Percentiles rank a stretch among this genome's conserved stretches.
These are phyloP conservation scores for Stentor roeselii DNA, from an alignment of 73 alveolate genomes.

Conservation along the genomic window DNA sequence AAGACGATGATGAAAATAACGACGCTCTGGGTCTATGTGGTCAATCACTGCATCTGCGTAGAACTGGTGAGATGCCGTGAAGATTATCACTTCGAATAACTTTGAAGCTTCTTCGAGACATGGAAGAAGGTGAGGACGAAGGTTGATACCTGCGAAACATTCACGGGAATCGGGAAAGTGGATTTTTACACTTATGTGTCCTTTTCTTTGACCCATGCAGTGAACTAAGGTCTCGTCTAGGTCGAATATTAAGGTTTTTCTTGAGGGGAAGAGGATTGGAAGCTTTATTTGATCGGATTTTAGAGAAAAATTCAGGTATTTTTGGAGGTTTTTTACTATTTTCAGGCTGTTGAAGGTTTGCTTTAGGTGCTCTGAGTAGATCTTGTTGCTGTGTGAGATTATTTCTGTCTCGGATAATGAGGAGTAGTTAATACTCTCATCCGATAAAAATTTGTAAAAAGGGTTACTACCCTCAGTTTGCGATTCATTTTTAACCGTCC, in stretches of 20 bases:
- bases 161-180: not conserved
- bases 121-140: slow-evolving; percentile 64
- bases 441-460: not conserved
- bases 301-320: not conserved
- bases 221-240: not conserved
- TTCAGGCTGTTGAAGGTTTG: not conserved
- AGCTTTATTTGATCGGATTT: too few species aligned
- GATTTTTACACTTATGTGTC: not conserved
- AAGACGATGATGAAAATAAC: slow-evolving; percentile 60
- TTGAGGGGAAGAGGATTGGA: too few species aligned
- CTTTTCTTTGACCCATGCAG: not conserved
- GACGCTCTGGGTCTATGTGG: slow-evolving; percentile 67
- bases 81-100: slow-evolving; percentile 60
- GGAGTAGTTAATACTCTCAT: not conserved
- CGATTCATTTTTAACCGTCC: too few species aligned
- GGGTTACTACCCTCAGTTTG: not conserved
- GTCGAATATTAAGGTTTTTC: not conserved
- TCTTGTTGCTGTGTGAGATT: not conserved
- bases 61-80: slow-evolving; percentile 70
- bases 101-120: slow-evolving; percentile 65
- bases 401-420: not conserved
- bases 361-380: not conserved
- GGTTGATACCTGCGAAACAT: slow-evolving; percentile 57
- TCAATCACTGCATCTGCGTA: slow-evolving; percentile 82
- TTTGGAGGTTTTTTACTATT: not conserved